Evolutionary conservation across 176 grass and related monocot species (phyloP).

Genomic region (Dactylis glomerata): DNA sequence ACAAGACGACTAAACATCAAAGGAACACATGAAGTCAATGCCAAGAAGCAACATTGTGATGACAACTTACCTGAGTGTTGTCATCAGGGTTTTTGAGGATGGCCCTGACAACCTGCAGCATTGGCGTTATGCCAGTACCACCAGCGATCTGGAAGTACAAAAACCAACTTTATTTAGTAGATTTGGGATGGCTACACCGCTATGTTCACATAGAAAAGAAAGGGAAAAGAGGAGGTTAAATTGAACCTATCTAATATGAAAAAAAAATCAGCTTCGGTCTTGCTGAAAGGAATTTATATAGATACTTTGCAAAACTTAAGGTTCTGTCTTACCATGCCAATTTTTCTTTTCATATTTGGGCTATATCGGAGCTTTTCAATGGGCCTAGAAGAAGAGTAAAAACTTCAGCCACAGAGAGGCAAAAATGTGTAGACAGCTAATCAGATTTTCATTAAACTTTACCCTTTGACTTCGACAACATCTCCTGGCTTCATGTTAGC

Average conservation of each 20-base stretch:
- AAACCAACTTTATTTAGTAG: conserved; percentile 1
- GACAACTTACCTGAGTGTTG: conserved; percentile 67
- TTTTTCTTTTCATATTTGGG: conserved; percentile 97
- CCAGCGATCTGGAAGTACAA: conserved; percentile 73
- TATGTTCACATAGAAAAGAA: background rate
- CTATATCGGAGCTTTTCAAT: conserved; percentile 98
- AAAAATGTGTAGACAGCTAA: background rate
- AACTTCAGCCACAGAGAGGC: conserved; percentile 12
- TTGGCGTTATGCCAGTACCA: conserved; percentile 92
- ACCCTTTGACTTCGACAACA: conserved; percentile 97
- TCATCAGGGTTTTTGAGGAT: conserved; percentile 96
- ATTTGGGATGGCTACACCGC: background rate
- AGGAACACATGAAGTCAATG: conserved; percentile 1
- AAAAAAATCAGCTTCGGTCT: background rate
- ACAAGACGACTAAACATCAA: background rate
- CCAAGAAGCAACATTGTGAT: background rate
- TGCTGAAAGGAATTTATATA: background rate
- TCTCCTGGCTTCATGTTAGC: conserved; percentile 87
- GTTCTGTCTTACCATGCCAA: conserved; percentile 79
- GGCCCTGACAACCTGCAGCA: conserved; percentile 95
- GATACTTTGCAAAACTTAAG: background rate
- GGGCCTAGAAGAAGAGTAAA: conserved; percentile 57
- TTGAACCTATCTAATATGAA: no score
- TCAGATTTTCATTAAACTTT: conserved; percentile 18
- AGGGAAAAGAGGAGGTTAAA: background rate